A percentile compares a stretch with the other conserved stretches of the same genome.
Conservation (phyloP, 2,329 filamentous ascomycete genomes). For the Ophiostoma piceae region DNA sequence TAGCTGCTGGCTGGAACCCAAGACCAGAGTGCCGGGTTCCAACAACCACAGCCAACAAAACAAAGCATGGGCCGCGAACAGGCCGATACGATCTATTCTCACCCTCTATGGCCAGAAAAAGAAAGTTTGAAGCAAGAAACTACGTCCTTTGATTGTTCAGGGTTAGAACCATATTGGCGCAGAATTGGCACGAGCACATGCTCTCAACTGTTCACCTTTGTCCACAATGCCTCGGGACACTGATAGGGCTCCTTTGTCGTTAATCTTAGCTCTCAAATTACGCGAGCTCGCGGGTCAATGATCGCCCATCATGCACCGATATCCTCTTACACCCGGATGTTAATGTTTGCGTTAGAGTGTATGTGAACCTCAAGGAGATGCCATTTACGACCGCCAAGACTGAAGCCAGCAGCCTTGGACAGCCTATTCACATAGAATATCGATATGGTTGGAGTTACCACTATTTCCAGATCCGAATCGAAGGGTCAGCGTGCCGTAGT, state of each 20-base stretch:
- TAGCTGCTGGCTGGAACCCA: not conserved
- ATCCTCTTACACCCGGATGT: not conserved
- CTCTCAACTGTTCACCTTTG: not conserved
- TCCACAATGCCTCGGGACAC: not conserved
- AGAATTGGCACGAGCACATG: not conserved
- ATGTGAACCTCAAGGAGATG: not conserved
- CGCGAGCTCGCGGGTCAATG: not conserved
- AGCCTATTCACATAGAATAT: not conserved
- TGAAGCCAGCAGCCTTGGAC: not conserved
- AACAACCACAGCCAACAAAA: not conserved
- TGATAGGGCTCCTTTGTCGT: not conserved
- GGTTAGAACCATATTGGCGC: not conserved
- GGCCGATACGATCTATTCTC: not conserved
- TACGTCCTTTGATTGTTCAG: not conserved
- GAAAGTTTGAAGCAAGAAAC: not conserved
- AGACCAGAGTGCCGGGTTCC: conserved; percentile 1
- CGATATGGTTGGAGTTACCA: not conserved
- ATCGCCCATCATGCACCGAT: not conserved
- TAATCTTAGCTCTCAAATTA: not conserved
- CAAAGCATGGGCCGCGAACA: not conserved
- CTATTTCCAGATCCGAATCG: not conserved
- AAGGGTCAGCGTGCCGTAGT: not conserved
- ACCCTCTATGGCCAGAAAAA: not conserved
- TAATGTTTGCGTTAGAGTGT: not conserved
- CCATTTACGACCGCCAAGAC: not conserved